Evolutionary conservation across 495 filamentous ascomycete genomes (phyloP), one percentile per base, ranked within the genome.

Genomic region (Penicillium simplicissimum): DNA sequence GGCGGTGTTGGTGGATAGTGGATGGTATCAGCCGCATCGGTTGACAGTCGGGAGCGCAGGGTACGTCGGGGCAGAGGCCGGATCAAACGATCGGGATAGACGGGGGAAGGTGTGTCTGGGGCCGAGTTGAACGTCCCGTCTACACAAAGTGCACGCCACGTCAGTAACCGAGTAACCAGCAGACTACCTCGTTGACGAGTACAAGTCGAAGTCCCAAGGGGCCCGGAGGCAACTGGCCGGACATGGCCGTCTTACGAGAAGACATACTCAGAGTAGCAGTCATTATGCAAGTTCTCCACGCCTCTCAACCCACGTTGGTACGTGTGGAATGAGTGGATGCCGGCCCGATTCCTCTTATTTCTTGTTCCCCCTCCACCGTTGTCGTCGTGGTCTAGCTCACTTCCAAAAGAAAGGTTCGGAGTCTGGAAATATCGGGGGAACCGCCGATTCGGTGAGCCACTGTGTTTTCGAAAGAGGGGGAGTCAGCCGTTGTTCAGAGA

Each of bases 11-110:
- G 86, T 1, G 93, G 91, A 68, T 90, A 97, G 55, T 87, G 80
- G 64, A 97, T 94, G 15, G 87, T 87, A 38, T 90, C 87, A 55
- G 90, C 93, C 60, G 91, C 86, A 66, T 95, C 92, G 61, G 87
- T 86, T 15, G 93, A 90, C 25, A 99, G 81, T 40, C 92, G 87
- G 62, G 93, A 92, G 52, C 92, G 89, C 19, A 98, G 81, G 58
- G 88, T 87, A 61, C 91, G 87, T 76, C 90, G 95, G 35, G 96
- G 96, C 56, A 99, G 82, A 52, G 96, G 96, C 42, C 93, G 90
- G 70, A 99, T 98, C 58, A 93, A 88, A 67, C 96, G 87, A 67
- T 96, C 90, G 63, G 91, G 91, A 70, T 91, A 95, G 64, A 90
- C 74, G 35, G 87, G 81, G 52, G 92, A 93, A 55, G 82, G 80